A percentile compares a stretch with the other conserved stretches of the same genome.
These are phyloP conservation scores for Ustilago trichophora DNA, from an alignment of 1,284 basidiomycete genomes.

Conservation along the genomic window DNA sequence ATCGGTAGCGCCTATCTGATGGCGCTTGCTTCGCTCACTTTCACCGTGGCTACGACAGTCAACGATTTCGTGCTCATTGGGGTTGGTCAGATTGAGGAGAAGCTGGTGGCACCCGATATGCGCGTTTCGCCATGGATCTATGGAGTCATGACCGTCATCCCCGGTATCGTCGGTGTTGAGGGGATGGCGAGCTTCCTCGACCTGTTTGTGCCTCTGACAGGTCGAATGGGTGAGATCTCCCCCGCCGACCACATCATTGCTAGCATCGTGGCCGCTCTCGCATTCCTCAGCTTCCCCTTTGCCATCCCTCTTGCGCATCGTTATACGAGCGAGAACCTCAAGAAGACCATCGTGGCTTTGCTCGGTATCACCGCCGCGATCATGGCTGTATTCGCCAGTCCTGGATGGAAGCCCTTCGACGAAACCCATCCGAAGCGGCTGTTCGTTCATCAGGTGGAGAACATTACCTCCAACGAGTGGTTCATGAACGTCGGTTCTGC, in stretches of 20 bases:
- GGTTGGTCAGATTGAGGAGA: slow-evolving; percentile 44
- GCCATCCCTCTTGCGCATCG: slow-evolving; percentile 76
- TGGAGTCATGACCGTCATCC: slow-evolving; percentile 67
- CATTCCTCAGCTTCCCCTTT: slow-evolving; percentile 73
- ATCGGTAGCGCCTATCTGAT: slow-evolving; percentile 78
- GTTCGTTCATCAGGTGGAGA: slow-evolving; percentile 85
- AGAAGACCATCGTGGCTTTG: slow-evolving; percentile 70
- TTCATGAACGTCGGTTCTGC: slow-evolving; percentile 83
- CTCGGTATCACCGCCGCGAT: slow-evolving; percentile 70
- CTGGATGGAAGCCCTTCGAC: slow-evolving; percentile 77
- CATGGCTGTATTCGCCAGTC: slow-evolving; percentile 73
- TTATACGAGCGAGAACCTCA: slow-evolving; percentile 69
- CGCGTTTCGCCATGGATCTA: slow-evolving; percentile 58
- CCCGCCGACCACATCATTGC: slow-evolving; percentile 89
- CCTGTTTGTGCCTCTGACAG: slow-evolving; percentile 91
- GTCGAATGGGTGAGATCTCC: slow-evolving; percentile 67
- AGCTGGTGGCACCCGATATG: slow-evolving; percentile 47
- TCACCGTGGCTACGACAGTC: slow-evolving; percentile 62
- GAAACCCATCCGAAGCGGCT: slow-evolving; percentile 85
- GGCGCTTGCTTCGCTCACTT: slow-evolving; percentile 72
- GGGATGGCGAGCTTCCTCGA: slow-evolving; percentile 77
- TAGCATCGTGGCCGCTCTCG: slow-evolving; percentile 70
- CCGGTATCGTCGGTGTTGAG: slow-evolving; percentile 77
- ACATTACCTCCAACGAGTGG: slow-evolving; percentile 76
- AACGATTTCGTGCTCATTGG: slow-evolving; percentile 63